Evolutionary conservation across 176 grass and related monocot species (phyloP).

Genomic region (Metroxylon sagu): DNA sequence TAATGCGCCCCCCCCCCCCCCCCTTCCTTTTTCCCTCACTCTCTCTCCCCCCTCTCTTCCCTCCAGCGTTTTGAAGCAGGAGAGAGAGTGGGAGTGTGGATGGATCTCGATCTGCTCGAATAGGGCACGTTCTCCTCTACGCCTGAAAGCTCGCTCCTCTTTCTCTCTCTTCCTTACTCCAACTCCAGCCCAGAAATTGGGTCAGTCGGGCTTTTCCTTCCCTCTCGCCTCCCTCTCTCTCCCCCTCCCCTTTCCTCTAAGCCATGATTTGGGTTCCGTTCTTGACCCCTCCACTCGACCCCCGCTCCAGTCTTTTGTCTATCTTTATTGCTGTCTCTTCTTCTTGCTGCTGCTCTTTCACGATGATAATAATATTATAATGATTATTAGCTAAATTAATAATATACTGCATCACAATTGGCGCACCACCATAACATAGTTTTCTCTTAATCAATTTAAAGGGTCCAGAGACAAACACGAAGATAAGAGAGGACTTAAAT

Average conservation of each 20-base stretch:
- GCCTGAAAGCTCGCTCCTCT: conserved; percentile 12
- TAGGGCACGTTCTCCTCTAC: conserved; percentile 22
- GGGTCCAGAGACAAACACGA: no score
- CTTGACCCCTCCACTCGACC: background rate
- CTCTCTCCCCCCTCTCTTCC: conserved; percentile 6
- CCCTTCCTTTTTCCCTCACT: background rate
- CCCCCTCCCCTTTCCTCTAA: no score
- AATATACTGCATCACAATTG: no score
- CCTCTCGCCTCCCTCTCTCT: no score
- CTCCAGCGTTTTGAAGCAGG: conserved; percentile 1
- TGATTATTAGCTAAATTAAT: no score
- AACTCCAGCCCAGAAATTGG: no score
- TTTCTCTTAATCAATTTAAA: no score
- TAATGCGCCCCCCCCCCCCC: background rate
- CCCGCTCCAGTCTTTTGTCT: conserved; percentile 18
- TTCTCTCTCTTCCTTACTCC: no score
- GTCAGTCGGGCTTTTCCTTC: no score
- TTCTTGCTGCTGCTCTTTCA: conserved; percentile 26
- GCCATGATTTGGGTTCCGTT: no score
- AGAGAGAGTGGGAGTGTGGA: conserved; percentile 10
- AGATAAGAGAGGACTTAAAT: no score
- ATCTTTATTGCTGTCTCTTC: conserved; percentile 11
- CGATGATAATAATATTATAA: background rate
- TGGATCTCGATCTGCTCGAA: conserved; percentile 47
- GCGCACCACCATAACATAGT: conserved; percentile 1